These are phyloP conservation scores for Chytriomyces confervae DNA, from an alignment of 192 early-diverging fungal genomes.

Conservation along the genomic window DNA sequence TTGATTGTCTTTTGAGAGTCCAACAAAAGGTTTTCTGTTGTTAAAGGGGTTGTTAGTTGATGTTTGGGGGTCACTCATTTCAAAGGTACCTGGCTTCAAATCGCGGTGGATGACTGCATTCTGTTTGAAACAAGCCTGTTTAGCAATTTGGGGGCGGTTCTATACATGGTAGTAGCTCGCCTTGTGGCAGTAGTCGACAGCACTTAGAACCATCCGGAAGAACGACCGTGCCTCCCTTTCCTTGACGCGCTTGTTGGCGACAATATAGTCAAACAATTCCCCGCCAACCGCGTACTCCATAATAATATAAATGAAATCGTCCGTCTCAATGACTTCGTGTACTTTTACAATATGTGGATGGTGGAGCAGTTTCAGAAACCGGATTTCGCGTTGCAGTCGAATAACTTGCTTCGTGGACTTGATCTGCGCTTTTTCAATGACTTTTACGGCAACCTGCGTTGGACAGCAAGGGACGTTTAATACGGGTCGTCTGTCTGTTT, in stretches of 20 bases:
- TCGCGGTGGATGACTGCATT: slow-evolving; percentile 77
- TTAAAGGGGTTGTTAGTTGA: background rate
- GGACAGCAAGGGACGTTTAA: too few relatives aligned
- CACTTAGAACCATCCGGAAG: slow-evolving; percentile 83
- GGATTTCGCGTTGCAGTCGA: slow-evolving; percentile 71
- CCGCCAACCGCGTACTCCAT: slow-evolving; percentile 89
- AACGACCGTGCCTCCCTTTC: slow-evolving; percentile 87
- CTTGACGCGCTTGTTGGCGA: slow-evolving; percentile 75
- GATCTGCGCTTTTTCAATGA: slow-evolving; percentile 54
- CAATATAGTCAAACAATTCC: slow-evolving; percentile 87
- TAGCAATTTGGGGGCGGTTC: slow-evolving; percentile 60
- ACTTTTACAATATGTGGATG: slow-evolving; percentile 91
- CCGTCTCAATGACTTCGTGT: slow-evolving; percentile 80
- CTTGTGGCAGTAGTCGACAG: slow-evolving; percentile 63
- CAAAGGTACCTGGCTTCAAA: slow-evolving; percentile 66
- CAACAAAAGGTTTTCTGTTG: slow-evolving; percentile 81
- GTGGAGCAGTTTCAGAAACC: slow-evolving; percentile 84
- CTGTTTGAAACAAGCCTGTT: slow-evolving; percentile 15
- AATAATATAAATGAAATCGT: slow-evolving; percentile 80
- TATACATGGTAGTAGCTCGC: slow-evolving; percentile 41
- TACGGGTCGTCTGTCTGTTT: too few relatives aligned
- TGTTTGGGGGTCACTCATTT: background rate
- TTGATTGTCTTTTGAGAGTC: slow-evolving; percentile 73
- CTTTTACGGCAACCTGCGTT: slow-evolving; percentile 49
- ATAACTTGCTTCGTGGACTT: slow-evolving; percentile 68